Evolutionary conservation across 1,284 basidiomycete species (phyloP).

Genomic region (Rugosomyces carneus): DNA sequence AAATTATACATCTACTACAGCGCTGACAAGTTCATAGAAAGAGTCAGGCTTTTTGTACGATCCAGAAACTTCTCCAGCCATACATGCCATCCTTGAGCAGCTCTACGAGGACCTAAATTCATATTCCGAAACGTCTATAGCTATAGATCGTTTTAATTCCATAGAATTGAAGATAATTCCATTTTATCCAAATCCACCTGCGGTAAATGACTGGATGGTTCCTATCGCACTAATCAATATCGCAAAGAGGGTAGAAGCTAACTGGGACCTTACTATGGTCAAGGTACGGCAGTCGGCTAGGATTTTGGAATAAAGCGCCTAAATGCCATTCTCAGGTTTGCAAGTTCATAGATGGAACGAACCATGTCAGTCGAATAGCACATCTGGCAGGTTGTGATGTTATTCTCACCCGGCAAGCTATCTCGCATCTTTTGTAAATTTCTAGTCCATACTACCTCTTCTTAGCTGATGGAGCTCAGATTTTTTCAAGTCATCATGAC

Average conservation of each 20-base stretch:
- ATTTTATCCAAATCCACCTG: conserved; percentile 90
- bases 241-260: conserved; percentile 74
- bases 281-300: conserved; percentile 44
- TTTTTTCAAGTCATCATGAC: conserved; percentile 97
- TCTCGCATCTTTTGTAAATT: conserved; percentile 86
- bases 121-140: conserved; percentile 91
- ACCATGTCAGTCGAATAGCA: conserved; percentile 89
- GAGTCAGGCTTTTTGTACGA: conserved; percentile 86
- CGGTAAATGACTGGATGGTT: conserved; percentile 92
- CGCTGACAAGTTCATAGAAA: conserved; percentile 46
- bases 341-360: conserved; percentile 82
- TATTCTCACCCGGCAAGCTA: conserved; percentile 77
- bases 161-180: conserved; percentile 95
- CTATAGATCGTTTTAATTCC: conserved; percentile 84
- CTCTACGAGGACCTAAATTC: conserved; percentile 96
- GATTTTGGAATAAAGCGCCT: conserved; percentile 1
- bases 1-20: not conserved
- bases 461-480: conserved; percentile 31
- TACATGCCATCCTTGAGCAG: conserved; percentile 90
- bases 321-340: conserved; percentile 48
- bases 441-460: conserved; percentile 1
- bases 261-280: conserved; percentile 95
- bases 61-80: conserved; percentile 59
- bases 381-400: conserved; percentile 89
- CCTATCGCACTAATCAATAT: conserved; percentile 88